A percentile compares a stretch with the other conserved stretches of the same genome.
Conservation (phyloP, 768 basidiomycete genomes). For the Leucocoprinus leucothites region DNA sequence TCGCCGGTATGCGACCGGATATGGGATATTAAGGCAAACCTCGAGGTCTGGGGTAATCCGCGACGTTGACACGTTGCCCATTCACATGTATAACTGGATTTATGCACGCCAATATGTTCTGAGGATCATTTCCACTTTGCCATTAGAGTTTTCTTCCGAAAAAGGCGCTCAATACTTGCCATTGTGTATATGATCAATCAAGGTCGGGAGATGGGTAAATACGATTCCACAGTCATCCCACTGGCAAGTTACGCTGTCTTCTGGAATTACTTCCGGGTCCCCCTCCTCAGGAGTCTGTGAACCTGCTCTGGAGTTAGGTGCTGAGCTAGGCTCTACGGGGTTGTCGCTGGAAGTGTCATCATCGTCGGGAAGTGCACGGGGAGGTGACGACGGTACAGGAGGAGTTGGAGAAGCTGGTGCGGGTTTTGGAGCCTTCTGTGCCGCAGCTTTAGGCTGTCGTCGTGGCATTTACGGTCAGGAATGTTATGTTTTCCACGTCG, state of each 20-base stretch:
- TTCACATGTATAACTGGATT: slow-evolving; percentile 85
- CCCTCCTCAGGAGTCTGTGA: slow-evolving; percentile 5
- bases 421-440: background rate
- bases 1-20: slow-evolving; percentile 92
- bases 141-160: background rate
- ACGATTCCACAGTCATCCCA: slow-evolving; percentile 81
- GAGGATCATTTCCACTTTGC: slow-evolving; percentile 10
- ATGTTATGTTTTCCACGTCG: slow-evolving; percentile 2
- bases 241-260: slow-evolving; percentile 70
- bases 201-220: slow-evolving; percentile 68
- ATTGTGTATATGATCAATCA: slow-evolving; percentile 82
- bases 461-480: slow-evolving; percentile 6
- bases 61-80: slow-evolving; percentile 81
- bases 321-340: slow-evolving; percentile 2
- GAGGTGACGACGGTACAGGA: background rate
- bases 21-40: slow-evolving; percentile 89
- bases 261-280: slow-evolving; percentile 16
- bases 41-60: slow-evolving; percentile 81
- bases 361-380: background rate
- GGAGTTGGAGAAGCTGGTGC: slow-evolving; percentile 1
- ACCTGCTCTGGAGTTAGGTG: slow-evolving; percentile 2
- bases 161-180: slow-evolving; percentile 43
- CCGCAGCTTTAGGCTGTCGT: background rate
- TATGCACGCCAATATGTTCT: slow-evolving; percentile 84
- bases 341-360: slow-evolving; percentile 9